Base-by-base conservation (phyloP, 768 basidiomycete species). In the Rhodotorula taiwanensis region DNA sequence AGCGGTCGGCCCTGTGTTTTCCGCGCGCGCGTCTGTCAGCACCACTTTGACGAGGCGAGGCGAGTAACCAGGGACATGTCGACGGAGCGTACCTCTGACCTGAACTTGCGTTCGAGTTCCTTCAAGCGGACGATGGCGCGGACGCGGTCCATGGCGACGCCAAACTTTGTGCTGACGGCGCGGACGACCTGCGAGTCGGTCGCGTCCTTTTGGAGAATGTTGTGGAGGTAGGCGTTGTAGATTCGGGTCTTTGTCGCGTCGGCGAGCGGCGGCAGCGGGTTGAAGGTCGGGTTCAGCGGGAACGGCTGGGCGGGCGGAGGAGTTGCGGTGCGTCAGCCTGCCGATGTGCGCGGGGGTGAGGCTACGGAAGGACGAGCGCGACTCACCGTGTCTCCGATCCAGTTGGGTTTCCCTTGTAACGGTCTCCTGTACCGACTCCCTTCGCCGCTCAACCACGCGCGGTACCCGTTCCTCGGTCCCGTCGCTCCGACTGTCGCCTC, bases 61-160 rank as follows among this genome's bases (percentile, higher is more conserved):
- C n/a, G 5, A 5, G n/a, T 47, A 31, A 48, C 45, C 45, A 23
- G 21, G 43, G 10, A 25, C 20, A 9, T 9, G 34, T 52, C 48
- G 41, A 54, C 52, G 62, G 68, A 60, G 79, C 83, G 72, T 72
- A 67, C 71, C 59, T 71, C 61, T 1, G 53, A 83, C 72, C 78
- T 76, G 86, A 84, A 87, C 55, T 80, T 77, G 54, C 78, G 76
- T 73, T 92, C 89, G 68, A 88, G 77, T 42, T 85, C 85, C 75
- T 93, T 91, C 67, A 94, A 76, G 34, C 88, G 81, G 41, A 94
- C 75, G 54, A 92, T 86, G 0, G 90, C 90, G 55, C 89, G 84
- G 25, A 92, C 79, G 48, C 91, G 86, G 74, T 86, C 86, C 64
- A 89, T 77, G 69, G 86, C 84, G 45, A 89, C 69, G 57, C 84